Percentiles rank a stretch among this genome's conserved stretches.
Conservation (phyloP, 169 alveolate species). For the Eimeria necatrix region DNA sequence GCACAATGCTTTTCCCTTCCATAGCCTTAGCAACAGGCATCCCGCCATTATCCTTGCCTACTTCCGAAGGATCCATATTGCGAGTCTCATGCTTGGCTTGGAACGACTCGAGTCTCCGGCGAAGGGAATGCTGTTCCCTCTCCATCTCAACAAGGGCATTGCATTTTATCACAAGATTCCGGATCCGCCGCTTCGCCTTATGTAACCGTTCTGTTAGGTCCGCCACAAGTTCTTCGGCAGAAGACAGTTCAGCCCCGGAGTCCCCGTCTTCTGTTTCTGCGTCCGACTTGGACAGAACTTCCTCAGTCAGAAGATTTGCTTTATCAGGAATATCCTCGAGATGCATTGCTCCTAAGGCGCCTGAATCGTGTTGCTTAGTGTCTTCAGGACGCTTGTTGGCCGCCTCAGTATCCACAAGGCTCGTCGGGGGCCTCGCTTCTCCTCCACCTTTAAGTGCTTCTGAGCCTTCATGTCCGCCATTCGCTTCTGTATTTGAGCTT, state of each 20-base stretch:
- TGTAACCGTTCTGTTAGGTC: slow-evolving; percentile 53
- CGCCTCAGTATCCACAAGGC: not conserved
- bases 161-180: slow-evolving; percentile 66
- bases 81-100: slow-evolving; percentile 62
- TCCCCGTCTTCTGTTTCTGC: slow-evolving; percentile 76
- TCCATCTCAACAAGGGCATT: slow-evolving; percentile 71
- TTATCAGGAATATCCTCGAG: slow-evolving; percentile 10
- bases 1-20: not conserved
- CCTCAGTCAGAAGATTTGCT: slow-evolving; percentile 63
- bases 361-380: not conserved
- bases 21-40: not conserved
- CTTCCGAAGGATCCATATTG: not conserved
- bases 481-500: not conserved
- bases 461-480: not conserved
- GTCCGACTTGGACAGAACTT: slow-evolving; percentile 63
- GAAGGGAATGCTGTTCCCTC: slow-evolving; percentile 50
- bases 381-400: not conserved
- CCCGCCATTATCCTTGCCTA: not conserved
- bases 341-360: not conserved
- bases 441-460: not conserved
- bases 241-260: not conserved
- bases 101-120: slow-evolving; percentile 55
- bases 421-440: not conserved
- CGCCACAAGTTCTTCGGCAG: slow-evolving; percentile 62
- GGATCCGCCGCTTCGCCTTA: slow-evolving; percentile 70